Evolutionary conservation across 2,329 filamentous ascomycete species (phyloP).

Genomic region (Ophiostoma novo-ulmi): DNA sequence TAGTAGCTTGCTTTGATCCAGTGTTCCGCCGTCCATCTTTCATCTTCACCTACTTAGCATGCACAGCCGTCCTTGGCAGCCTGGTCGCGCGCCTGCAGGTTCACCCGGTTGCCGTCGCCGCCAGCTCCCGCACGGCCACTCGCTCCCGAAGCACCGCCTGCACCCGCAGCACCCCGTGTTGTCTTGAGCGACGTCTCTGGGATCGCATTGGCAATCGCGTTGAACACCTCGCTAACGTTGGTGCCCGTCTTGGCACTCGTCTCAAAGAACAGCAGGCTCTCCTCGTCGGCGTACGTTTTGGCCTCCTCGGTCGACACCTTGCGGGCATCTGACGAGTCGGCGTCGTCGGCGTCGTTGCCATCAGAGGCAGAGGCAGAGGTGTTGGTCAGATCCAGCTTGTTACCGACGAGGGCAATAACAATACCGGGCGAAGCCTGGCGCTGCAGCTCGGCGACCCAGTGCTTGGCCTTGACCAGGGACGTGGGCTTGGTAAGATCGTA

Average conservation of each 20-base stretch:
- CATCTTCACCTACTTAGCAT: slow-evolving; percentile 52
- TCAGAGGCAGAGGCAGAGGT: slow-evolving; percentile 47
- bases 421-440: slow-evolving; percentile 93
- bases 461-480: slow-evolving; percentile 92
- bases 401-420: slow-evolving; percentile 93
- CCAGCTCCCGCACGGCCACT: slow-evolving; percentile 46
- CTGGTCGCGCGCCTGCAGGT: slow-evolving; percentile 64
- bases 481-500: slow-evolving; percentile 98
- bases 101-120: slow-evolving; percentile 70
- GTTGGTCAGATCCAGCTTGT: slow-evolving; percentile 86
- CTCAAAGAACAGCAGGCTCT: slow-evolving; percentile 92
- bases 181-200: slow-evolving; percentile 95
- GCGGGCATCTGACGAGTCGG: slow-evolving; percentile 75
- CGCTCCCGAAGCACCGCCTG: slow-evolving; percentile 52
- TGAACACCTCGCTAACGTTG: slow-evolving; percentile 95
- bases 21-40: no score
- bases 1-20: not conserved
- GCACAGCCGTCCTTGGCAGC: slow-evolving; percentile 88
- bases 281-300: slow-evolving; percentile 89
- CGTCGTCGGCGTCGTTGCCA: slow-evolving; percentile 53
- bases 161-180: slow-evolving; percentile 48
- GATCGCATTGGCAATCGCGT: slow-evolving; percentile 95
- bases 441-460: slow-evolving; percentile 97
- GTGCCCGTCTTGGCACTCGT: slow-evolving; percentile 94
- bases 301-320: slow-evolving; percentile 91